Evolutionary conservation across 805 yeast species (phyloP).

Genomic region (Lachancea meyersii): DNA sequence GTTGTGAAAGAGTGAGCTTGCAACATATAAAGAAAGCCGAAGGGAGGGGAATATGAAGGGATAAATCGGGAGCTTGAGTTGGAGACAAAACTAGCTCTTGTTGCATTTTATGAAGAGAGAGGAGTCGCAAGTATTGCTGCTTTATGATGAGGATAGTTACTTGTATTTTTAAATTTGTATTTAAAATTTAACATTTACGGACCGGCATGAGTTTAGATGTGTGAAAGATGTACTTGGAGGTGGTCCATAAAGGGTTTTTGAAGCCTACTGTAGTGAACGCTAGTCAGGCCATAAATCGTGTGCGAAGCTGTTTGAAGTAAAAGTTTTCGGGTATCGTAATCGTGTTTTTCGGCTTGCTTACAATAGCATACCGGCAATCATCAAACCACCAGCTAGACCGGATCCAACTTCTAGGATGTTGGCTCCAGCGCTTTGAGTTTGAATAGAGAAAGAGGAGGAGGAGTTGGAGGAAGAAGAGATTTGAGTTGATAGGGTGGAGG

Average conservation of each 20-base stretch:
- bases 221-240: background rate
- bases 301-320: background rate
- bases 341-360: constrained; percentile 1
- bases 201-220: background rate
- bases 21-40: background rate
- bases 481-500: constrained; percentile 16
- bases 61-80: no score
- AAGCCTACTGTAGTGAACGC: background rate
- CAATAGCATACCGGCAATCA: constrained; percentile 10
- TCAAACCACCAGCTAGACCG: constrained; percentile 22
- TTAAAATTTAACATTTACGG: background rate
- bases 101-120: no score
- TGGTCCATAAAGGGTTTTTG: background rate
- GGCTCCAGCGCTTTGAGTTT: constrained; percentile 38
- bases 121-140: no score
- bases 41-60: background rate
- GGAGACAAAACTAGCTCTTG: no score
- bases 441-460: constrained; percentile 48
- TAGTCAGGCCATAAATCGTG: background rate
- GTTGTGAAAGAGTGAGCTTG: background rate
- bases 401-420: constrained; percentile 34
- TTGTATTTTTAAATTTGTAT: background rate
- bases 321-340: constrained; percentile 9
- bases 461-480: constrained; percentile 15
- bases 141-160: background rate